Evolutionary conservation across 805 yeast species (phyloP).

Genomic region (Huiozyma sinensis): DNA sequence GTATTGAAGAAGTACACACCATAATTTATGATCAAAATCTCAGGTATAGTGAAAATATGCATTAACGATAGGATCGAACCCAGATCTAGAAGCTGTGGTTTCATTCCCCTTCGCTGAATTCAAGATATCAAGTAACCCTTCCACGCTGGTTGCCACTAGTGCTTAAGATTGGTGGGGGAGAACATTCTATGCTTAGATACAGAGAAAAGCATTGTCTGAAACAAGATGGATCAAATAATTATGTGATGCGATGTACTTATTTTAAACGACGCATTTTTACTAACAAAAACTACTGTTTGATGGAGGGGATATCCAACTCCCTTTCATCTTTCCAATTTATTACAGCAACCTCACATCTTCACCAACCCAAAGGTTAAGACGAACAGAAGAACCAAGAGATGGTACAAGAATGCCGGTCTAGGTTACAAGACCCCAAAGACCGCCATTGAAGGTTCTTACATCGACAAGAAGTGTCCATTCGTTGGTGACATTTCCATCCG

Average conservation of each 20-base stretch:
- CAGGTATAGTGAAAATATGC: too few relatives aligned
- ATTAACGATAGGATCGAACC: too few relatives aligned
- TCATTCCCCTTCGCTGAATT: too few relatives aligned
- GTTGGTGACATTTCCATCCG: constrained; percentile 95
- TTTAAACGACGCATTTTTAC: neutral
- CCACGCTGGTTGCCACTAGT: too few relatives aligned
- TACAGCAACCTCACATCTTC: constrained; percentile 99
- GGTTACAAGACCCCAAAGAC: constrained; percentile 99
- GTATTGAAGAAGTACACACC: too few relatives aligned
- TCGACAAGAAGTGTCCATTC: constrained; percentile 99
- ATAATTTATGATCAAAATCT: too few relatives aligned
- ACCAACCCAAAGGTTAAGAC: constrained; percentile 99
- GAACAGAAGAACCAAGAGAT: constrained; percentile 98
- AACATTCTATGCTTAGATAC: too few relatives aligned
- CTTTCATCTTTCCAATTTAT: constrained; percentile 1
- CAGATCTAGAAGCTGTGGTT: too few relatives aligned
- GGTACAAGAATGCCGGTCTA: constrained; percentile 99
- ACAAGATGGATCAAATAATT: neutral
- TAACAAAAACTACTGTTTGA: neutral
- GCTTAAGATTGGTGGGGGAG: too few relatives aligned
- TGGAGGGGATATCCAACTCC: neutral
- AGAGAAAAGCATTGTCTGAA: too few relatives aligned
- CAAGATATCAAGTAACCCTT: too few relatives aligned
- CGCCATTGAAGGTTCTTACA: constrained; percentile 97
- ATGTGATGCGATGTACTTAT: too few relatives aligned